phyloP scores from a whole-genome alignment of 345 rosid genomes.

The Brassica rapa region DNA sequence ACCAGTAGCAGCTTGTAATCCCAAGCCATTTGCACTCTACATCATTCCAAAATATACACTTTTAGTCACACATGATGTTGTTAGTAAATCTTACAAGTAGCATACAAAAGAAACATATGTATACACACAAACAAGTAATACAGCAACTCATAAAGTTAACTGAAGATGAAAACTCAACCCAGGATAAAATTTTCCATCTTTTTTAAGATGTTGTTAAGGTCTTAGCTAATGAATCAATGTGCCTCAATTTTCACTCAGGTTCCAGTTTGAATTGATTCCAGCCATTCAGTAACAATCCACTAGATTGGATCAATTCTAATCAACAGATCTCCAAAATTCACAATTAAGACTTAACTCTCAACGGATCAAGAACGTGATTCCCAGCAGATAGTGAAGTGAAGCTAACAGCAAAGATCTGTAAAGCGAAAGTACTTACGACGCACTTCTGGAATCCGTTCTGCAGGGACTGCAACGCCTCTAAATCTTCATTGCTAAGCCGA shows the following conservation, averaged over 20 bases:
- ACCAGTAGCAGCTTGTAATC: constrained; percentile 64
- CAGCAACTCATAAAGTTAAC: background rate
- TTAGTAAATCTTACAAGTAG: background rate
- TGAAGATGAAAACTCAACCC: constrained; percentile 11
- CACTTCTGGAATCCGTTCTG: constrained; percentile 76
- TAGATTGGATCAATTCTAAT: constrained; percentile 5
- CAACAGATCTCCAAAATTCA: constrained; percentile 5
- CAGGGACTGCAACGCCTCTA: constrained; percentile 64
- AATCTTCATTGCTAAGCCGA: constrained; percentile 64
- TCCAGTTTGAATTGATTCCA: background rate
- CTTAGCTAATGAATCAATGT: background rate
- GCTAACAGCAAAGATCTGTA: constrained; percentile 18
- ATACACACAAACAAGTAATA: background rate
- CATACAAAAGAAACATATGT: background rate
- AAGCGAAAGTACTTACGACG: constrained; percentile 58
- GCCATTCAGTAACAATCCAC: background rate
- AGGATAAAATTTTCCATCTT: background rate
- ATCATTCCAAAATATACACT: constrained; percentile 27
- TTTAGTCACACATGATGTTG: background rate
- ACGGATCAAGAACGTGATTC: background rate
- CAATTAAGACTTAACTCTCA: background rate
- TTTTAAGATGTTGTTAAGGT: background rate
- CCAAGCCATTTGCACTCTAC: constrained; percentile 89
- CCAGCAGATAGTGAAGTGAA: constrained; percentile 5
- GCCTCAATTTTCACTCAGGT: background rate